Evolutionary conservation across 768 basidiomycete genomes (phyloP).

Genomic region (Xanthoconium purpureum): DNA sequence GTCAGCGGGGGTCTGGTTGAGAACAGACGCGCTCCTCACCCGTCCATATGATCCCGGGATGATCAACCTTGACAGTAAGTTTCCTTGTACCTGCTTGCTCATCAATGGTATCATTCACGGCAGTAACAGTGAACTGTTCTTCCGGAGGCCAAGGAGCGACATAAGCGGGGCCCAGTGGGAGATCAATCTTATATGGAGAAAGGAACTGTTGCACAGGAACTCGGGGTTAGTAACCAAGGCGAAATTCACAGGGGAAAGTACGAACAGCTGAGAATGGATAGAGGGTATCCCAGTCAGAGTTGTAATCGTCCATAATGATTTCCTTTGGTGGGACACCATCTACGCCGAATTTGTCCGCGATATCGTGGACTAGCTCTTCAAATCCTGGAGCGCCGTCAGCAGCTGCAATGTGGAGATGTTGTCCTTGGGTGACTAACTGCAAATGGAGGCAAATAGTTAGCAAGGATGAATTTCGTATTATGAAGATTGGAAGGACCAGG

Average conservation of each 20-base stretch:
- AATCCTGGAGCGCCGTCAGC: constrained; percentile 84
- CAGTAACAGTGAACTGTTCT: constrained; percentile 50
- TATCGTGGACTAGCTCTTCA: constrained; percentile 52
- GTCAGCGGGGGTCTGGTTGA: background rate
- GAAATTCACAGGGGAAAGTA: background rate
- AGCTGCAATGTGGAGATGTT: constrained; percentile 75
- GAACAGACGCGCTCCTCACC: constrained; percentile 39
- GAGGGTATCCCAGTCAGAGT: constrained; percentile 84
- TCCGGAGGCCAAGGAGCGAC: constrained; percentile 46
- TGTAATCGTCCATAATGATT: constrained; percentile 69
- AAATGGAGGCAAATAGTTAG: background rate
- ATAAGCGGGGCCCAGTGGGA: constrained; percentile 50
- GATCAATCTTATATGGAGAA: constrained; percentile 74
- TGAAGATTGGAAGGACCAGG: background rate
- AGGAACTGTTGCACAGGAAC: constrained; percentile 60
- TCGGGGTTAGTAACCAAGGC: background rate
- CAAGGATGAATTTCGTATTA: background rate
- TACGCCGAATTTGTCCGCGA: constrained; percentile 60
- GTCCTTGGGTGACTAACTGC: constrained; percentile 68
- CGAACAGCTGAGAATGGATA: constrained; percentile 77
- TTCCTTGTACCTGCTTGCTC: constrained; percentile 59
- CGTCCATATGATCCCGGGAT: constrained; percentile 87
- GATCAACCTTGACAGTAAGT: constrained; percentile 64
- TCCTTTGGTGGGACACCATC: constrained; percentile 38
- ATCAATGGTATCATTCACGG: constrained; percentile 56